phyloP scores from a whole-genome alignment of 768 basidiomycete genomes.

The Trametes elegans region DNA sequence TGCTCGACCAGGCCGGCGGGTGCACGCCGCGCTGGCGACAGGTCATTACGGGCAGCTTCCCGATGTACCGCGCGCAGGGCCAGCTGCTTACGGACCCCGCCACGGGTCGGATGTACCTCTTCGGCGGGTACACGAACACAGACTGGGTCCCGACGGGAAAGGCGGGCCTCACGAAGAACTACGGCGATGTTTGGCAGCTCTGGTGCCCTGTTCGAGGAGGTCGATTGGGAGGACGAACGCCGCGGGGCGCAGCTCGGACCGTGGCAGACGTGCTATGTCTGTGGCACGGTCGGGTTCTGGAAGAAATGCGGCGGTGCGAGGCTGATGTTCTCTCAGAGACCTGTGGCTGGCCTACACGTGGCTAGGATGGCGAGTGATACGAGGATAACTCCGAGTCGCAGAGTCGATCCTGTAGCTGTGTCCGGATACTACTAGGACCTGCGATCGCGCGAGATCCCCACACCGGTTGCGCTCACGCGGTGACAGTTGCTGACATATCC shows the following conservation, averaged over 20 bases:
- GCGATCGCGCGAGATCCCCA: too few species aligned
- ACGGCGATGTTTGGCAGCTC: conserved; percentile 42
- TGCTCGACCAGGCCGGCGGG: conserved; percentile 24
- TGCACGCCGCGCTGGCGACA: conserved; percentile 33
- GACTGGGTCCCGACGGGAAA: conserved; percentile 35
- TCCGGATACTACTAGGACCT: too few species aligned
- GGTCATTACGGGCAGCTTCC: conserved; percentile 41
- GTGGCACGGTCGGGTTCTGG: conserved; percentile 37
- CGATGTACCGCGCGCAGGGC: conserved; percentile 39
- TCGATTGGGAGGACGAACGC: conserved; percentile 37
- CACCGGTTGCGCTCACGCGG: neutral
- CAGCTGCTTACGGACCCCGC: conserved; percentile 34
- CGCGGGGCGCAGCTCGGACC: conserved; percentile 38
- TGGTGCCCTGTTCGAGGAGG: conserved; percentile 37
- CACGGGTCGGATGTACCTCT: conserved; percentile 38
- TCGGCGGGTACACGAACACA: conserved; percentile 41
- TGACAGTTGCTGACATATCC: neutral
- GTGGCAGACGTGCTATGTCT: conserved; percentile 40
- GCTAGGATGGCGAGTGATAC: too few species aligned
- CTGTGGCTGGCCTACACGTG: too few species aligned
- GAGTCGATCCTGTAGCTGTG: neutral
- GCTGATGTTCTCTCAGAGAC: neutral
- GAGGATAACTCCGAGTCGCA: too few species aligned
- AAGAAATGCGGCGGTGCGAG: conserved; percentile 40
- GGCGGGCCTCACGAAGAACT: conserved; percentile 28